These are phyloP conservation scores for Lophiotrema nucula DNA, from an alignment of 495 filamentous ascomycete species.

Conservation along the genomic window DNA sequence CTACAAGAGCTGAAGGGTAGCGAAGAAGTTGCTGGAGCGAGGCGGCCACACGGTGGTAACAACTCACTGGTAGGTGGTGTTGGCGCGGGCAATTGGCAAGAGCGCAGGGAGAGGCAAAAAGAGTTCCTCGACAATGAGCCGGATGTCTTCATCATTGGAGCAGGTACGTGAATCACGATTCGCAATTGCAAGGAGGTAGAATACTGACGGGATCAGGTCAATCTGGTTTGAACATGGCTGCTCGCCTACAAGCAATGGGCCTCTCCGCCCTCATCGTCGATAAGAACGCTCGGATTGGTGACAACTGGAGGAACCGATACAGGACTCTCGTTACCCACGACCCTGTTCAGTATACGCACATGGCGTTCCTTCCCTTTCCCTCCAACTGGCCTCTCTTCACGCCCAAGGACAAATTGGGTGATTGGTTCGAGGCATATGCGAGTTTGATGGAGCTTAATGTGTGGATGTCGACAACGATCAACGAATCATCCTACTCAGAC, in stretches of 20 bases:
- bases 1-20: conserved; percentile 27
- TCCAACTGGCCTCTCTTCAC: conserved; percentile 54
- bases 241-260: conserved; percentile 66
- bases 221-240: conserved; percentile 60
- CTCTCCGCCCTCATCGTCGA: conserved; percentile 66
- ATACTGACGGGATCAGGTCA: too few relatives aligned
- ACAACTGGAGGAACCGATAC: conserved; percentile 72
- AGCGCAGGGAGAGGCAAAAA: conserved; percentile 54
- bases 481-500: conserved; percentile 53
- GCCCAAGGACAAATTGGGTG: conserved; percentile 77
- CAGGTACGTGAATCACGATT: conserved; percentile 33
- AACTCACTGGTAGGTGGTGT: conserved; percentile 22
- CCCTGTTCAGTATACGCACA: conserved; percentile 72
- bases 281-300: conserved; percentile 62
- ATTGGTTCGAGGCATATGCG: conserved; percentile 74
- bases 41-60: conserved; percentile 31
- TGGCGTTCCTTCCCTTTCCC: conserved; percentile 71
- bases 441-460: conserved; percentile 70
- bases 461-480: conserved; percentile 61
- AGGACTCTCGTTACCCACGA: conserved; percentile 66
- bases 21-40: conserved; percentile 14
- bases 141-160: conserved; percentile 65
- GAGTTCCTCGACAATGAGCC: conserved; percentile 61
- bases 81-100: conserved; percentile 59
- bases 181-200: too few relatives aligned